Evolutionary conservation across 371 early-diverging fungal genomes (phyloP).

Genomic region (Mortierella sp.): DNA sequence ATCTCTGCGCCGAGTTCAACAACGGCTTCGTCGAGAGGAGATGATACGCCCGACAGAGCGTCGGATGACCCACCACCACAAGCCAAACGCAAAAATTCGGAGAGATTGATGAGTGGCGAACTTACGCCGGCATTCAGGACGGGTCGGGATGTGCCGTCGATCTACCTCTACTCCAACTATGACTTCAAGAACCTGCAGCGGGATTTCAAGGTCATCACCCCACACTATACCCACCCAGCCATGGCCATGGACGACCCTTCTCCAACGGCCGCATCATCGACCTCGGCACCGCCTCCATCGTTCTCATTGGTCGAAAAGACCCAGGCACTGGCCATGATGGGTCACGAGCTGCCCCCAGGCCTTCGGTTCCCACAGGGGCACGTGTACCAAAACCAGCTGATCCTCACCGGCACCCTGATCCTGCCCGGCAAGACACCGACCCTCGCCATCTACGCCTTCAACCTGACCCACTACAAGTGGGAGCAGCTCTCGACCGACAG

Average conservation of each 20-base stretch:
- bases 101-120: slow-evolving; percentile 47
- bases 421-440: slow-evolving; percentile 58
- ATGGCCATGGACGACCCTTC: slow-evolving; percentile 44
- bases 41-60: not conserved
- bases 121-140: slow-evolving; percentile 48
- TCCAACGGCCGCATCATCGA: slow-evolving; percentile 41
- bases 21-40: slow-evolving; percentile 16
- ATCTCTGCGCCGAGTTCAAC: slow-evolving; percentile 45
- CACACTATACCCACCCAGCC: slow-evolving; percentile 10
- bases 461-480: slow-evolving; percentile 59
- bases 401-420: slow-evolving; percentile 62
- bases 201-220: slow-evolving; percentile 46
- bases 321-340: slow-evolving; percentile 51
- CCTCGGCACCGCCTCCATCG: slow-evolving; percentile 46
- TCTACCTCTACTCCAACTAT: slow-evolving; percentile 68
- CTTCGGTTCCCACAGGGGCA: slow-evolving; percentile 69
- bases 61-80: not conserved
- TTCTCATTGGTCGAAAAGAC: slow-evolving; percentile 46
- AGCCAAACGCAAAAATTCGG: slow-evolving; percentile 22
- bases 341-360: slow-evolving; percentile 59
- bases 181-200: slow-evolving; percentile 66
- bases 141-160: slow-evolving; percentile 34
- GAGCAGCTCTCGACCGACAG: slow-evolving; percentile 58
- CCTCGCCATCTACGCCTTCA: slow-evolving; percentile 63
- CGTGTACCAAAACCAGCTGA: slow-evolving; percentile 55